Conservation (phyloP, 2,329 filamentous ascomycete genomes). For the Aspergillus fructus region DNA sequence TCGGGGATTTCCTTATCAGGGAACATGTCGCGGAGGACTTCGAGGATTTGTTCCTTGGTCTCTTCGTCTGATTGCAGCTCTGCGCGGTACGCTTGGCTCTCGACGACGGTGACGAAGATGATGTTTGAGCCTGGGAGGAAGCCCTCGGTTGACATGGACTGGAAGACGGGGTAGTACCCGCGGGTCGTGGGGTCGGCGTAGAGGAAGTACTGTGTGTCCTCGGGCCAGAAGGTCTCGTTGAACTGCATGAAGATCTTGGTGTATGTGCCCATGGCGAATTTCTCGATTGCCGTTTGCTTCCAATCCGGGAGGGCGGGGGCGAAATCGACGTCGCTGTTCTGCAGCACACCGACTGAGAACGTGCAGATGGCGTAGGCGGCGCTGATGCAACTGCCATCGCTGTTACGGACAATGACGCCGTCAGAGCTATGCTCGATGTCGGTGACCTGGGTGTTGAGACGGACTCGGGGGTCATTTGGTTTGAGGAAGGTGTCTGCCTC, state of each 20-base stretch:
- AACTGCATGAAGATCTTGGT: slow-evolving; percentile 74
- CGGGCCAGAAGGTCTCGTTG: slow-evolving; percentile 64
- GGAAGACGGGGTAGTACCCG: slow-evolving; percentile 62
- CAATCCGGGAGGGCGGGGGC: slow-evolving; percentile 59
- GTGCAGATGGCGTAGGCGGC: slow-evolving; percentile 66
- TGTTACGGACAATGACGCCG: slow-evolving; percentile 54
- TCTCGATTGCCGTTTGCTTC: slow-evolving; percentile 64
- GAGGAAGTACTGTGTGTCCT: slow-evolving; percentile 54
- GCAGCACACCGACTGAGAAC: slow-evolving; percentile 67
- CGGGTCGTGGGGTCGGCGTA: slow-evolving; percentile 51
- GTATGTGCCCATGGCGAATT: slow-evolving; percentile 69
- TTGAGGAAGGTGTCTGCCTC: slow-evolving; percentile 59
- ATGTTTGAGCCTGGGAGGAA: slow-evolving; percentile 64
- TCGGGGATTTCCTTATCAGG: slow-evolving; percentile 57
- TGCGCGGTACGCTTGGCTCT: slow-evolving; percentile 55
- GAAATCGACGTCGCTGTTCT: slow-evolving; percentile 61
- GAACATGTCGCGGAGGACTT: slow-evolving; percentile 62
- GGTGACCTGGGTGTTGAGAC: slow-evolving; percentile 59
- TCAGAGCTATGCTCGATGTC: slow-evolving; percentile 53
- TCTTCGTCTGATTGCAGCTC: slow-evolving; percentile 60
- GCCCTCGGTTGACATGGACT: slow-evolving; percentile 58
- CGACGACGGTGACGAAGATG: slow-evolving; percentile 64
- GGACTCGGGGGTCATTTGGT: slow-evolving; percentile 51
- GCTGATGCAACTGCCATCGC: slow-evolving; percentile 56
- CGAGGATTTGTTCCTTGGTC: slow-evolving; percentile 58